Conservation (phyloP, 2,329 filamentous ascomycete genomes). For the Pseudogymnoascus sp. region DNA sequence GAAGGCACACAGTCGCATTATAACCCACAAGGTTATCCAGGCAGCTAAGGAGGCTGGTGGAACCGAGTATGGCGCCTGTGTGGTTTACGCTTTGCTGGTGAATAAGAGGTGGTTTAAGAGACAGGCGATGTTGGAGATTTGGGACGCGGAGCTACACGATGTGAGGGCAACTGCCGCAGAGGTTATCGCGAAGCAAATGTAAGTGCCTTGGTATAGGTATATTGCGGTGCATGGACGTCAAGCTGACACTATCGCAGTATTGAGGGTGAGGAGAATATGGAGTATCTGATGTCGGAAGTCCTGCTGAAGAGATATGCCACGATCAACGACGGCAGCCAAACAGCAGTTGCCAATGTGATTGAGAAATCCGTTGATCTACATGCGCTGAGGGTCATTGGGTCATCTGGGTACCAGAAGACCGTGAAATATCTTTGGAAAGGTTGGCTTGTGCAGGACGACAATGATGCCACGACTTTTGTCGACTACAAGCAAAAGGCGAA, state of each 20-base stretch:
- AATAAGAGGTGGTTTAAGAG: conserved; percentile 63
- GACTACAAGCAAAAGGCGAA: conserved; percentile 79
- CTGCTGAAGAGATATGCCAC: conserved; percentile 86
- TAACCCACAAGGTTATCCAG: conserved; percentile 69
- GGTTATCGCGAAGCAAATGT: conserved; percentile 76
- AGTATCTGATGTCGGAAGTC: conserved; percentile 71
- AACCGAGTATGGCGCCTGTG: conserved; percentile 63
- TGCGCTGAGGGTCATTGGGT: conserved; percentile 78
- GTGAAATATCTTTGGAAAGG: conserved; percentile 88
- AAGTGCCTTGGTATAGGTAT: conserved; percentile 20
- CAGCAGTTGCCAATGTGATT: conserved; percentile 74
- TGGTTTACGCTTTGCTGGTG: conserved; percentile 39
- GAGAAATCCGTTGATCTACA: conserved; percentile 93
- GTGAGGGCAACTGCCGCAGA: conserved; percentile 78
- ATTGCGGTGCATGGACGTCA: background rate
- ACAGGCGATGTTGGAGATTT: conserved; percentile 74
- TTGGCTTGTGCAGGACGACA: conserved; percentile 93
- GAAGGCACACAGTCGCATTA: conserved; percentile 72
- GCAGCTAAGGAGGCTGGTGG: conserved; percentile 79
- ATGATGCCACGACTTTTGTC: conserved; percentile 82
- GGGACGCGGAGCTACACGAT: conserved; percentile 80
- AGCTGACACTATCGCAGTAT: conserved; percentile 47
- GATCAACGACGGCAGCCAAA: conserved; percentile 61
- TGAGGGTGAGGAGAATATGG: conserved; percentile 70
- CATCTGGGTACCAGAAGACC: conserved; percentile 92